phyloP scores from a whole-genome alignment of 371 early-diverging fungal genomes.

The Coemansia sp. region DNA sequence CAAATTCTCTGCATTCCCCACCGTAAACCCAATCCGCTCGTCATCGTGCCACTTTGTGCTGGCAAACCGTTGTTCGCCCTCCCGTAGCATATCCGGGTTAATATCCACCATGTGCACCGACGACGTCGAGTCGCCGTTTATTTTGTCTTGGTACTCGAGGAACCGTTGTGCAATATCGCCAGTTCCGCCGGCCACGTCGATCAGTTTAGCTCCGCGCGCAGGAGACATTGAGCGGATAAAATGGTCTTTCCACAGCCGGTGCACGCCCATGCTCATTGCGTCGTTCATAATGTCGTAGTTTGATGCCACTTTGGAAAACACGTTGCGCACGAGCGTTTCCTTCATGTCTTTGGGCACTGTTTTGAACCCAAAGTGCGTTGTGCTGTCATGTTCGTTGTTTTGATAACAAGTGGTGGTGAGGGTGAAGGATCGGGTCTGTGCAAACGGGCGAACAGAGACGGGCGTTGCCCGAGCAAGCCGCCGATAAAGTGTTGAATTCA shows the following conservation, averaged over 20 bases:
- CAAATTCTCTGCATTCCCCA: constrained; percentile 91
- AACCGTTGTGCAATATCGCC: constrained; percentile 96
- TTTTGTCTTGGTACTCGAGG: constrained; percentile 71
- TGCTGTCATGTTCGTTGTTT: not conserved
- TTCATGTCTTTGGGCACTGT: constrained; percentile 82
- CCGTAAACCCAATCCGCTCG: constrained; percentile 56
- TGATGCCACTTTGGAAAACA: constrained; percentile 88
- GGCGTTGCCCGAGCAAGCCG: not conserved
- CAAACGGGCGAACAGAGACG: not conserved
- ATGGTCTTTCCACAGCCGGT: constrained; percentile 93
- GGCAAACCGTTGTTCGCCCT: constrained; percentile 77
- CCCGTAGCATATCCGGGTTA: constrained; percentile 91
- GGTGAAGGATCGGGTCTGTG: not conserved
- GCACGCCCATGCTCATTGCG: constrained; percentile 90
- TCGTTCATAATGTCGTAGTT: constrained; percentile 98
- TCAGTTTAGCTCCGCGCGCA: constrained; percentile 74
- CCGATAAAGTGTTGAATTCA: not conserved
- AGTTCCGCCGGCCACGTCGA: constrained; percentile 98
- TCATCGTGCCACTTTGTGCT: constrained; percentile 50
- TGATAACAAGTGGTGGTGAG: not conserved
- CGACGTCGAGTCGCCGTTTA: constrained; percentile 59
- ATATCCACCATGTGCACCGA: constrained; percentile 91
- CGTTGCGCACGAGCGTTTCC: constrained; percentile 83
- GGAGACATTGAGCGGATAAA: constrained; percentile 85
- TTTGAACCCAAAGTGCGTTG: constrained; percentile 91